Evolutionary conservation across 257 asterid genomes (phyloP), one percentile per base, ranked within the genome.

Genomic region (Cordia subcordata): DNA sequence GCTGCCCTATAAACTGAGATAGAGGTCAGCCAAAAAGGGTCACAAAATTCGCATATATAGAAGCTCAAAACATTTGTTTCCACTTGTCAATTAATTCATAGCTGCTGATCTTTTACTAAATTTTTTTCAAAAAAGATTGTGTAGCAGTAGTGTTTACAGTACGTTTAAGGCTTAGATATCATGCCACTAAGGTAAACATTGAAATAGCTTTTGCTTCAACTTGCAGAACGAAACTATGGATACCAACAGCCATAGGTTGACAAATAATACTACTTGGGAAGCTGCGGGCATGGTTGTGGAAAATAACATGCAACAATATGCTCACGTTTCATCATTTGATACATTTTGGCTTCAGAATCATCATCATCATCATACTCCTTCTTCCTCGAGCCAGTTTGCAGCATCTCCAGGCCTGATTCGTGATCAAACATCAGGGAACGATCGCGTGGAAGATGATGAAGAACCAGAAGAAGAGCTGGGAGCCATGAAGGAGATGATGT

Each of bases 401-500:
- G 57, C 57, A 37, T 14, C 62, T 53, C 63, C 61, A 16, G 37
- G 40, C 14, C 11, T 53, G 3, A 49, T 57, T 50, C 32, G n/a
- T 53, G 44, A 35, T 44, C 55, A 61, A 21, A 58, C 10, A 50
- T 58, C 35, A 8, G 38, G 46, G 39, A 17, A 64, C 4, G 60
- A 33, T 0, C 53, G 33, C 0, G 62, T 49, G 4, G 71, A 64
- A 0, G 68, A 61, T 13, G 64, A 56, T 13, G 77, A 70, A 8
- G 80, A 68, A 4, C 38, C 38, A 0, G 94, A 84, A 17, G 94
- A 90, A 22, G 88, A 87, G 39, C 60, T 90, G 3, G 97, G 95
- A 8, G 85, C 95, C 45, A 82, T 85, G 87, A 90, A 87, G 17
- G 97, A 87, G 60, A 85, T 87, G 95, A 85, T 85, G 96, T 90